A percentile compares a stretch with the other conserved stretches of the same genome.
phyloP scores from a whole-genome alignment of 768 basidiomycete genomes.

The Termitomyces heimii region DNA sequence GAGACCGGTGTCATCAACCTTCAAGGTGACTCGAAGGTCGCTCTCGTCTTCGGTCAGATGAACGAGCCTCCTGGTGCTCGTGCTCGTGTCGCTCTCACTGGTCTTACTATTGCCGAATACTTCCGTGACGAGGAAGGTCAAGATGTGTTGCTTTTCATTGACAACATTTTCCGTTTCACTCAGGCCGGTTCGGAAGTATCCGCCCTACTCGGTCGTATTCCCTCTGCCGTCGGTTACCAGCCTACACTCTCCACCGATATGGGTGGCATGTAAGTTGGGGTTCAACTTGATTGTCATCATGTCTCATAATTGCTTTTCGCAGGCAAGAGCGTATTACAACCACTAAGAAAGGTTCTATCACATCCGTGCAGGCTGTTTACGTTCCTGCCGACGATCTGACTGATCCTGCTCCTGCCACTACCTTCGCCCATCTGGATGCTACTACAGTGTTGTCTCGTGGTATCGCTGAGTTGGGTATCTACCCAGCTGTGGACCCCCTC shows the following conservation, averaged over 20 bases:
- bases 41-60: slow-evolving; percentile 99
- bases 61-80: slow-evolving; percentile 99
- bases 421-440: slow-evolving; percentile 99
- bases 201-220: slow-evolving; percentile 99
- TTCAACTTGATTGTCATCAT: slow-evolving; percentile 1
- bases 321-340: slow-evolving; percentile 99
- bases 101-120: slow-evolving; percentile 99
- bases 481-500: slow-evolving; percentile 98
- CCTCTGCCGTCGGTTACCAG: slow-evolving; percentile 99
- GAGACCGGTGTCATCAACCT: slow-evolving; percentile 99
- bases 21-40: slow-evolving; percentile 99
- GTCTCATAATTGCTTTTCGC: slow-evolving; percentile 3
- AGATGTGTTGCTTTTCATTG: slow-evolving; percentile 99
- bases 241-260: slow-evolving; percentile 99
- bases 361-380: slow-evolving; percentile 99
- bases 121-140: slow-evolving; percentile 99
- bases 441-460: slow-evolving; percentile 99
- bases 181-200: slow-evolving; percentile 99
- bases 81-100: slow-evolving; percentile 99
- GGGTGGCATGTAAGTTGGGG: slow-evolving; percentile 87
- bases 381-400: slow-evolving; percentile 99
- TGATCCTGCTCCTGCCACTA: slow-evolving; percentile 98
- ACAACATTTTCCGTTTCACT: slow-evolving; percentile 99
- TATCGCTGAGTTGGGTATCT: slow-evolving; percentile 98
- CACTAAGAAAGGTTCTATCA: slow-evolving; percentile 99